A percentile compares a stretch with the other conserved stretches of the same genome.
phyloP scores from a whole-genome alignment of 164 flowering plant genomes.

The Vitis rotundifolia region DNA sequence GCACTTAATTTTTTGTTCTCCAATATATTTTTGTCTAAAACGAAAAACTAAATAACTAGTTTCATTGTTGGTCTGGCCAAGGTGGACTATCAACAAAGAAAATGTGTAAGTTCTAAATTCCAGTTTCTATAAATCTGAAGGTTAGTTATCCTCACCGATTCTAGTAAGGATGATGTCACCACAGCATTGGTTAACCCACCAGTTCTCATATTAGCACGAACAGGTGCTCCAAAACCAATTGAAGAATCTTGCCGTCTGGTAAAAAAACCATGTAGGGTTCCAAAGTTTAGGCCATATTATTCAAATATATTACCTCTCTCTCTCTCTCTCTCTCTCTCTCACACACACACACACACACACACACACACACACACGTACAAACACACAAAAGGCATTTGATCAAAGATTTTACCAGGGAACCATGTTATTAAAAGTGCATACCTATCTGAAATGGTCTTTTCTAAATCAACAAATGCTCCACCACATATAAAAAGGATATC shows the following conservation, averaged over 20 bases:
- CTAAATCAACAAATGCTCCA: conserved; percentile 96
- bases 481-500: conserved; percentile 98
- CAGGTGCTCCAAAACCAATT: conserved; percentile 99
- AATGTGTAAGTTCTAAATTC: neutral
- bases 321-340: no score
- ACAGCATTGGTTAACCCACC: conserved; percentile 68
- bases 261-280: conserved; percentile 2
- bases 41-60: no score
- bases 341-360: no score
- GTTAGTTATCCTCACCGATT: conserved; percentile 56
- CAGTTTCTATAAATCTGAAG: neutral
- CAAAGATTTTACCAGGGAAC: neutral
- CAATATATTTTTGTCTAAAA: no score
- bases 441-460: conserved; percentile 98
- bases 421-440: conserved; percentile 16
- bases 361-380: no score
- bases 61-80: no score
- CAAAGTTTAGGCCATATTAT: no score
- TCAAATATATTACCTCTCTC: no score
- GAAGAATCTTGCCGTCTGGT: conserved; percentile 96
- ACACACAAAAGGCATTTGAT: no score
- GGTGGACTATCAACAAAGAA: neutral
- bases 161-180: conserved; percentile 80
- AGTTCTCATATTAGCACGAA: conserved; percentile 93
- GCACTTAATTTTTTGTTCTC: no score